Evolutionary conservation across 169 alveolate genomes (phyloP), one percentile per base, ranked within the genome.

Genomic region (Pseudocohnilembus persalinus): DNA sequence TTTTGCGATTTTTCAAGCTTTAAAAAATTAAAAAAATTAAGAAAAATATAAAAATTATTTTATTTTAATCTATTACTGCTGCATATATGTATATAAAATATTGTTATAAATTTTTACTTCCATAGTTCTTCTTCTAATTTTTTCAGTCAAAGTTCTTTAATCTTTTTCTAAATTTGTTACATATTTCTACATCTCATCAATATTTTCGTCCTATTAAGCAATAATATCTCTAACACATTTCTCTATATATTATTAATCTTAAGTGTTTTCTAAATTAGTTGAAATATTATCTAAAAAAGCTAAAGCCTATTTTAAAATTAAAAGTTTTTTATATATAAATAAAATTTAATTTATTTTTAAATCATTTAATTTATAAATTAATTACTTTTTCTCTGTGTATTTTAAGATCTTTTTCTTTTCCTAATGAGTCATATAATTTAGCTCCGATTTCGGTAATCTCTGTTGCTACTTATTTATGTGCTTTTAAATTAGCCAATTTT

Each of bases 261-360:
- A 89, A 63, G 91, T 83, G 0, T 95, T 80, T 63, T 93, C 96
- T 6, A 94, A 83, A 77, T 94, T 94, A 49, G 95, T 83, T 0
- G 96, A 90, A 29, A 94, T 93, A 74, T 93, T 91, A 63, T 93
- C 96, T 82, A 96, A 89, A 89, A 94, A 96, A 74, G 82, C 92
- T 28, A 94, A 82, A 6, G 97, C 97, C 78, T 88, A 93, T 24
- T 95, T 80, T 74, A 73, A 74, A 73, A 6, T 15, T 15, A 11
- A 6, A 0, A 74, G 28, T 25, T n/a, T n/a, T n/a, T n/a, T n/a
- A n/a, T n/a, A 16, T 73, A 15, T n/a, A 20, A 74, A 33, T 1
- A 65, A n/a, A 27, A 32, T 82, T 33, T 49, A 49, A 11, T 11
- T 49, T 49, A 49, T 49, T 49, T 49, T 49, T 20, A n/a, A n/a